phyloP scores from a whole-genome alignment of 1,284 basidiomycete species.

The Fomitopsis pinicola region DNA sequence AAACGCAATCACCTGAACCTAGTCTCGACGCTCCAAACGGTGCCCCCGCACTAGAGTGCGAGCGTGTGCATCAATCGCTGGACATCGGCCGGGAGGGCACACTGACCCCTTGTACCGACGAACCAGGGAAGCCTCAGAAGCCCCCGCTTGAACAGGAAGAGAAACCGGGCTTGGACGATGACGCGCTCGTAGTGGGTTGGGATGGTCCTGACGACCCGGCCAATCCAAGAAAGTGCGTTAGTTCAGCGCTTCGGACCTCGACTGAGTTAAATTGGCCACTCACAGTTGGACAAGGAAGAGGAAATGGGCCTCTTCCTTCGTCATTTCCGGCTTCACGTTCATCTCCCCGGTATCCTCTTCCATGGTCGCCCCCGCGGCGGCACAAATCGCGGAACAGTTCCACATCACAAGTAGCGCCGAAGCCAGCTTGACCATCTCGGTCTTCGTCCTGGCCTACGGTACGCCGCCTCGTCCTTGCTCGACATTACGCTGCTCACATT shows the following conservation, averaged over 20 bases:
- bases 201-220: conserved; percentile 51
- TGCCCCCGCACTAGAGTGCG: neutral
- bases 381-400: conserved; percentile 47
- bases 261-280: neutral
- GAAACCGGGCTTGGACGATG: neutral
- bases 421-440: conserved; percentile 53
- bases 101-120: neutral
- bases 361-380: conserved; percentile 62
- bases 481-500: neutral
- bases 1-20: neutral
- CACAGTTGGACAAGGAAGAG: conserved; percentile 46
- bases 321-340: conserved; percentile 57
- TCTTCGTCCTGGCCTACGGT: conserved; percentile 67
- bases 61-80: neutral
- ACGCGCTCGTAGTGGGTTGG: conserved; percentile 45
- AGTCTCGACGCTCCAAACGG: neutral
- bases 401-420: conserved; percentile 44
- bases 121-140: neutral
- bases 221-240: conserved; percentile 56
- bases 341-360: conserved; percentile 59
- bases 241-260: neutral
- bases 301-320: conserved; percentile 56
- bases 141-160: conserved; percentile 2
- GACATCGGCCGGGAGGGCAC: neutral
- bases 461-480: neutral